Conservation (phyloP, 176 grass and related monocot species). For the Musa beccarii region DNA sequence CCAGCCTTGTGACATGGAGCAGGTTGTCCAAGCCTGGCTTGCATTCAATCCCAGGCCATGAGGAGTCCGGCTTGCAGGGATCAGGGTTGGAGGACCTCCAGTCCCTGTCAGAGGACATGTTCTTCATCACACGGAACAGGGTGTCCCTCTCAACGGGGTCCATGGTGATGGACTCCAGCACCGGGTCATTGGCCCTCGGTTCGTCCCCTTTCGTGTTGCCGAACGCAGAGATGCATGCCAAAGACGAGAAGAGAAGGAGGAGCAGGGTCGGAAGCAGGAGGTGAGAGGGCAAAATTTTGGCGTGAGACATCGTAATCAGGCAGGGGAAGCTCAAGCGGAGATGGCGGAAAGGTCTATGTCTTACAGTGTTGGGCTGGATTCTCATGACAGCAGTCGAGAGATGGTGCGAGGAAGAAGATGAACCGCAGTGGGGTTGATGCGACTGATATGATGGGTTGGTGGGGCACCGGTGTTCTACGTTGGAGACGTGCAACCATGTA, state of each 20-base stretch:
- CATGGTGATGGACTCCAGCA: conserved; percentile 27
- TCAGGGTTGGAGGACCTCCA: conserved; percentile 76
- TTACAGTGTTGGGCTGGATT: neutral
- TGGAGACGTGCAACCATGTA: neutral
- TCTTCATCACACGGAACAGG: conserved; percentile 71
- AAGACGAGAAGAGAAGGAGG: neutral
- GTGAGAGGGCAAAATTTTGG: neutral
- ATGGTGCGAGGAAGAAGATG: neutral
- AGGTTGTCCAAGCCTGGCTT: conserved; percentile 29
- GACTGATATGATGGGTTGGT: conserved; percentile 9
- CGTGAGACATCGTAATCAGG: neutral
- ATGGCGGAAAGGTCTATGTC: neutral
- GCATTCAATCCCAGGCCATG: conserved; percentile 89
- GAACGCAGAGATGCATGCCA: neutral
- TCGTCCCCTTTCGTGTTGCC: neutral
- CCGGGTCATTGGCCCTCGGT: neutral
- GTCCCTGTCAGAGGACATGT: conserved; percentile 74
- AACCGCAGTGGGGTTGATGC: neutral
- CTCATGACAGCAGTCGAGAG: neutral
- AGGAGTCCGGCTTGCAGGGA: conserved; percentile 37
- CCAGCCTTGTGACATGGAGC: conserved; percentile 78
- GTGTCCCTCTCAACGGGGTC: conserved; percentile 49
- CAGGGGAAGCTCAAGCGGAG: too few species aligned
- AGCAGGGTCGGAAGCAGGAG: neutral
- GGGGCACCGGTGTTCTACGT: neutral